A percentile compares a stretch with the other conserved stretches of the same genome.
Evolutionary conservation across 345 rosid species (phyloP).

Genomic region (Acer campestre): DNA sequence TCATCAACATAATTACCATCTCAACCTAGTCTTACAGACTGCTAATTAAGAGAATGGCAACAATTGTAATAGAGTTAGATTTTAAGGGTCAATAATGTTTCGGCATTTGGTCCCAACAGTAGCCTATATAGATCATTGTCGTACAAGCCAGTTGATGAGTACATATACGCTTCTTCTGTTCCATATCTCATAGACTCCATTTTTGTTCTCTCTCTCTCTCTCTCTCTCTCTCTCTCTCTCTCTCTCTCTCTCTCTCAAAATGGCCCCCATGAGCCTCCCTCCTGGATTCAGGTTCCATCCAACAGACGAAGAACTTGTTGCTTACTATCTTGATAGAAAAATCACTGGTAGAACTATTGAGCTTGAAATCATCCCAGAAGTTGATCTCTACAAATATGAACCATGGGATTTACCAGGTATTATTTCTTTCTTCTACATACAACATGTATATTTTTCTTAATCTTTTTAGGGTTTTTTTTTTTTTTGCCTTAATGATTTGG

Average conservation of each 20-base stretch:
- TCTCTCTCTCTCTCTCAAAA: slow-evolving; percentile 19
- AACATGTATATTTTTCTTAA: background rate
- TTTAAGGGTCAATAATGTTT: slow-evolving; percentile 21
- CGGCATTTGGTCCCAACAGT: slow-evolving; percentile 29
- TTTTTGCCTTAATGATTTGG: background rate
- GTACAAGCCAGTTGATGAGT: slow-evolving; percentile 27
- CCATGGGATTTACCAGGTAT: slow-evolving; percentile 89
- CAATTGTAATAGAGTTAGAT: slow-evolving; percentile 16
- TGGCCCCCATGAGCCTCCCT: slow-evolving; percentile 80
- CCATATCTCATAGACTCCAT: slow-evolving; percentile 14
- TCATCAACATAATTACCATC: slow-evolving; percentile 16
- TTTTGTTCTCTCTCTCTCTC: slow-evolving; percentile 11
- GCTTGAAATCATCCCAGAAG: slow-evolving; percentile 76
- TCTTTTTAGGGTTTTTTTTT: background rate
- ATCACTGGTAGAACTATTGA: slow-evolving; percentile 64
- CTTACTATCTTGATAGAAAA: slow-evolving; percentile 70
- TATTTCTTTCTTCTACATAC: background rate
- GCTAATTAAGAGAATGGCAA: slow-evolving; percentile 36
- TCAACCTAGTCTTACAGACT: background rate
- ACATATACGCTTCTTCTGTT: slow-evolving; percentile 6
- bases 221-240: slow-evolving; percentile 12
- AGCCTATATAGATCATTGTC: slow-evolving; percentile 40
- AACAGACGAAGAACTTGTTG: slow-evolving; percentile 81
- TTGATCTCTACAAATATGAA: slow-evolving; percentile 80
- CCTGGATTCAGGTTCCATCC: slow-evolving; percentile 90